phyloP scores from a whole-genome alignment of 2,329 filamentous ascomycete species.

The Clarireedia hainanense region DNA sequence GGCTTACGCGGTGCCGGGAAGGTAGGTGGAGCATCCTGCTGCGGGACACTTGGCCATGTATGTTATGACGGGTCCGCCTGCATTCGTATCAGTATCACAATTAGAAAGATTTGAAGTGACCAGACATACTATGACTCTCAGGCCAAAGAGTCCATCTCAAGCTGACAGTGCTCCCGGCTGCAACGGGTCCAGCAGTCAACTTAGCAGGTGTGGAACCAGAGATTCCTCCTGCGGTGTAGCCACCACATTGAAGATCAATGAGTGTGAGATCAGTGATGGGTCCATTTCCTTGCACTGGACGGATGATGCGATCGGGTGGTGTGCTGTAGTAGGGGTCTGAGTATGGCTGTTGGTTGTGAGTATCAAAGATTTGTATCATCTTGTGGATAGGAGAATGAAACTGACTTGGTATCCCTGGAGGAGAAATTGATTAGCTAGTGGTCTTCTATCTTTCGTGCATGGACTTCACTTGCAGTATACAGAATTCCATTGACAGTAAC shows the following conservation, averaged over 20 bases:
- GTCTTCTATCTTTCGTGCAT: too few species aligned
- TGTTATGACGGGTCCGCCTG: slow-evolving; percentile 45
- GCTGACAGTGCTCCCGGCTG: slow-evolving; percentile 45
- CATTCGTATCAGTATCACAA: background rate
- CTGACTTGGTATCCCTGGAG: slow-evolving; percentile 28
- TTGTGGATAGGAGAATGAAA: background rate
- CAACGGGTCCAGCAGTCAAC: slow-evolving; percentile 45
- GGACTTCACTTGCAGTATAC: slow-evolving; percentile 7
- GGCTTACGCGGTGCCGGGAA: slow-evolving; percentile 36
- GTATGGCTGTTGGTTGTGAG: slow-evolving; percentile 29
- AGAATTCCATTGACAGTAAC: slow-evolving; percentile 19
- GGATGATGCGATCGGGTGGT: slow-evolving; percentile 44
- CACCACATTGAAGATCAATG: slow-evolving; percentile 49
- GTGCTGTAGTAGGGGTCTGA: slow-evolving; percentile 36
- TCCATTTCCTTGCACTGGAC: slow-evolving; percentile 49
- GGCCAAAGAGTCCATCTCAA: slow-evolving; percentile 48
- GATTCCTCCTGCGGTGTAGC: slow-evolving; percentile 40
- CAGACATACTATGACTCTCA: slow-evolving; percentile 25
- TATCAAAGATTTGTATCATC: slow-evolving; percentile 6
- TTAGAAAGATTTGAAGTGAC: background rate
- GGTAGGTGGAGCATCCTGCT: slow-evolving; percentile 40
- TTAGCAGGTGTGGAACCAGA: slow-evolving; percentile 43
- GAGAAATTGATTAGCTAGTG: background rate
- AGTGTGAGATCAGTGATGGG: slow-evolving; percentile 46
- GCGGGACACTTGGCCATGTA: slow-evolving; percentile 51